These are phyloP conservation scores for Arachis stenosperma DNA, from an alignment of 306 rosid genomes.

Conservation along the genomic window DNA sequence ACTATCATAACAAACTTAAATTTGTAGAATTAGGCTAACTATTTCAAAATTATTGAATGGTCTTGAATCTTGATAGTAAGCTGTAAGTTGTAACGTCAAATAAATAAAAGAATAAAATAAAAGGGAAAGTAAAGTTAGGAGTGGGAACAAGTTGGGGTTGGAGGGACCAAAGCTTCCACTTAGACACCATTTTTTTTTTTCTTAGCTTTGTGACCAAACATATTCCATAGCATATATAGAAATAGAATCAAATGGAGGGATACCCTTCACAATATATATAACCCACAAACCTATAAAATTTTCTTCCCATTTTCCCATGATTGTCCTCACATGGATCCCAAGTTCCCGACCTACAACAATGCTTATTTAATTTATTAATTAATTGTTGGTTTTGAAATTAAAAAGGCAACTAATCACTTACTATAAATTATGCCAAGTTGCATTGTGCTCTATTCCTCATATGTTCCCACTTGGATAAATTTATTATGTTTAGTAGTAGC, in stretches of 20 bases:
- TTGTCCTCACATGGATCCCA: conserved; percentile 66
- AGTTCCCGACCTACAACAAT: conserved; percentile 31
- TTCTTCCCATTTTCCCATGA: conserved; percentile 55
- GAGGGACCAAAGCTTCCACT: conserved; percentile 50
- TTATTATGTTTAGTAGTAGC: too few species aligned
- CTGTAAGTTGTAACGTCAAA: conserved; percentile 36
- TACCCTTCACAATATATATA: conserved; percentile 36
- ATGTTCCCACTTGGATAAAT: not conserved
- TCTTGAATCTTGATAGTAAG: not conserved
- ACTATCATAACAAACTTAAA: too few species aligned
- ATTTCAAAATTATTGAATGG: too few species aligned
- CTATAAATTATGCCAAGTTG: conserved; percentile 35
- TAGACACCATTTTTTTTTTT: conserved; percentile 21
- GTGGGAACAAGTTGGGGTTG: conserved; percentile 38
- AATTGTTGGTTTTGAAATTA: conserved; percentile 31
- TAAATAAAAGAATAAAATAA: too few species aligned
- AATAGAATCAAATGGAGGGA: conserved; percentile 38
- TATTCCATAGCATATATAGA: conserved; percentile 21
- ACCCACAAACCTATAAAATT: conserved; percentile 38
- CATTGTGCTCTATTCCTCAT: conserved; percentile 13
- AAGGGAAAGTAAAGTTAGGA: conserved; percentile 27
- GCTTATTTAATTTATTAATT: conserved; percentile 13
- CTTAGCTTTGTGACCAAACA: conserved; percentile 30
- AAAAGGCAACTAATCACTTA: conserved; percentile 8
- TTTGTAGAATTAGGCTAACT: too few species aligned